Base-by-base conservation (phyloP, 1,139 yeast genomes). In the Candida tropicalis region DNA sequence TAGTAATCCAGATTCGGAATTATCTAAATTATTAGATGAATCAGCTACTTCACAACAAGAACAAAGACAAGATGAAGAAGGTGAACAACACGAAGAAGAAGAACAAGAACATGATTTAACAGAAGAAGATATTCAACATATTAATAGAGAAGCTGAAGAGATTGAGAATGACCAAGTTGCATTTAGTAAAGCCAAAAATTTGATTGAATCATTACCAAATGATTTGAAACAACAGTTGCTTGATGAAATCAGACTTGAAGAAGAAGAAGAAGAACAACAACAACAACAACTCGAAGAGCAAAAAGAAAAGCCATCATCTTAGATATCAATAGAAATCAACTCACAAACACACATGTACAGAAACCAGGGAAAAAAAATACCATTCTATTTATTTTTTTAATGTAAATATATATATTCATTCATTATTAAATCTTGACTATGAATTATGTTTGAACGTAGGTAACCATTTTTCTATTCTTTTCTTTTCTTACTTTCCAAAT, bases 21-120 rank as follows among this genome's bases (percentile, higher is more conserved):
- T 73, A 39, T 71, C 77, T 16, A 71, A 66, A 49, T 60, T 73
- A 28, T 58, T 73, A 38, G 78, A 73, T 46, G 76, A 71, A 48
- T 62, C 71, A 5, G 59, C 65, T 29, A 52, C 50, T 34, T 50
- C 56, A 37, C 54, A 57, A 41, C 55, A 56, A 11, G 60, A 57
- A 26, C 57, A 55, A 17, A 54, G 54, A n/a, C 58, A 55, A 34
- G 60, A 58, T 22, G 52, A 53, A 32, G 44, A 54, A 29, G 44
- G 49, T 10, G 65, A 61, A 25, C 53, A 55, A 2, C 65, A 60
- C 26, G 52, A 51, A 10, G 61, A 54, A 16, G 54, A 56, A 12
- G 60, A 55, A 33, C 59, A 57, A 20, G 52, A 53, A 35, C n/a
- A n/a, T n/a, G n/a, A n/a, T n/a, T 43, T 54, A 29, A 44, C 50